Base-by-base conservation (phyloP, 176 grass and related monocot genomes). In the Lolium perenne region DNA sequence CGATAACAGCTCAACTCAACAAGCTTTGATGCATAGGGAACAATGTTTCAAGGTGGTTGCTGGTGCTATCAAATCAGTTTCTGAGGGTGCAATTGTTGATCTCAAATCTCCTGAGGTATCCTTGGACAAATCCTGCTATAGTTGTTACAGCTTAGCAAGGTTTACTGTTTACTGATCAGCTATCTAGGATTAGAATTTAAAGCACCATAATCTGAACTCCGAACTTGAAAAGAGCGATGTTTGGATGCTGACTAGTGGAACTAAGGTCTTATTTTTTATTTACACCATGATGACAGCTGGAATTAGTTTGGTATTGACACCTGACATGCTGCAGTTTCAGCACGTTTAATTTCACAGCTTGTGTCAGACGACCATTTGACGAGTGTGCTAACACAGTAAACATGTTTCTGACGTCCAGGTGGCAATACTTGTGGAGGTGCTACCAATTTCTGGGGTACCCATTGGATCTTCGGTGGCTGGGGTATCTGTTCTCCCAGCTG, bases 21-120 rank as follows among this genome's bases (percentile, higher is more conserved):
- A 84, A 71, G 56, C 72, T 83, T 90, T 94, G 82, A 86, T 96
- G 94, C 90, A 90, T 77, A 93, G 97, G 61, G 88, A 93, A 38
- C 77, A 86, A 35, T 99, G 97, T 82, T 99, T 99, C 82, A 91
- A 87, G 73, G 88, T 92, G n/a, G 92, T 93, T 71, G 97, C 93
- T 84, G 84, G 76, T 84, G 75, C 97, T 79, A 72, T 99, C 12
- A 95, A 85, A 86, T 73, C 88, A n/a, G 47, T 99, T 69, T 80
- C 92, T 40, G 88, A 83, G 82, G 87, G 90, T 22, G 83, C 86
- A 77, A 46, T 90, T 29, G 92, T 99, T 49, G 97, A 99, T 94
- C 94, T 99, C 53, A 99, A 59, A 47, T 94, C 88, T 90, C 94
- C 94, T 71, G 93, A 99, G 93, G 97, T 99, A 93, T 80, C 45